Base-by-base conservation (phyloP, 306 rosid species). In the Cucumis cinereus region DNA sequence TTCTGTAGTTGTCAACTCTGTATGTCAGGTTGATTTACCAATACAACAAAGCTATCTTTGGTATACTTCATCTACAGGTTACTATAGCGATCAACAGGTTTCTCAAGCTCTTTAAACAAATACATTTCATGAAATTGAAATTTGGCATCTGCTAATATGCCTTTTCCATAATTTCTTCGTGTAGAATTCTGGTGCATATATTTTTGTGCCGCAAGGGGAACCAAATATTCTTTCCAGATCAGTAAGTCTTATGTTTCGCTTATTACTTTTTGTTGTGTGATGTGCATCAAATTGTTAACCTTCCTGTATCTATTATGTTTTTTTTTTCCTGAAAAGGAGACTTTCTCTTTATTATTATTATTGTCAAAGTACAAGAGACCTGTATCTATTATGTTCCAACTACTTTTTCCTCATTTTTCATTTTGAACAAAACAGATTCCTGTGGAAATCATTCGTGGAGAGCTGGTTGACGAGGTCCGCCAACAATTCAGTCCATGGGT, bases 11-110 rank as follows among this genome's bases (percentile, higher is more conserved):
- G 47, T 19, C 36, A 78, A 79, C 59, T 50, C 41, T 20, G 52
- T 69, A 77, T 64, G 10, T 62, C 86, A 93, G 98, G 96, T 93
- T 49, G 86, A 90, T 84, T 81, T 93, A 56, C 97, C 97, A 49
- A 76, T 91, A 82, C 97, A 91, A 53, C 97, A 93, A 80, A 90
- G 89, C 86, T 89, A 86, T 81, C 91, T 91, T 73, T 91, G 91
- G 92, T 93, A 93, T 83, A 87, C 80, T 81, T 88, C 98, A 72
- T 80, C 84, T 62, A 4, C 26, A 4, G 82, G 79, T 26, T 61
- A 23, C 23, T 0, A 0, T 10, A 73, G 77, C 77, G 68, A 78
- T 79, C 0, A 6, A 53, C 93, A 88, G 93, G 97, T 90, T 36
- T 24, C 38, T 22, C 33, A 40, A 14, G 23, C 54, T 67, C 23